Percentiles rank a stretch among this genome's conserved stretches.
Evolutionary conservation across 2,329 filamentous ascomycete species (phyloP).

Genomic region (Salinomyces thailandicus): DNA sequence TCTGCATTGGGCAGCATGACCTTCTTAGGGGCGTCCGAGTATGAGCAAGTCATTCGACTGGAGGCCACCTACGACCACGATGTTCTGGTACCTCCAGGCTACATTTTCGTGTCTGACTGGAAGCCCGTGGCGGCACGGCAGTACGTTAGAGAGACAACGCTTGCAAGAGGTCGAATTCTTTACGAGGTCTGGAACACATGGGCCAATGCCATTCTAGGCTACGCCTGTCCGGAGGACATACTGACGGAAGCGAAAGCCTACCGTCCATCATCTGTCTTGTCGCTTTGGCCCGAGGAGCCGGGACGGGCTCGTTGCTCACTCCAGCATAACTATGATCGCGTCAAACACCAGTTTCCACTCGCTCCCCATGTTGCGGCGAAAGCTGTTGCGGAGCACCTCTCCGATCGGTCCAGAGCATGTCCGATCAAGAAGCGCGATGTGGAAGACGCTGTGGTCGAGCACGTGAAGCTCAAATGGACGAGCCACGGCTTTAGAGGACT

Average conservation of each 20-base stretch:
- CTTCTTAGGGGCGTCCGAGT: too few relatives aligned
- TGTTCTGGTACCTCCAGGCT: neutral
- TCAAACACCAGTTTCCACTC: constrained; percentile 1
- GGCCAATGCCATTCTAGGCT: neutral
- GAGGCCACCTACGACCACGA: neutral
- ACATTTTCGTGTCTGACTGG: constrained; percentile 1
- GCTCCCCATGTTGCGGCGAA: neutral
- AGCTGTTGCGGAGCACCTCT: neutral
- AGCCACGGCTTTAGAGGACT: neutral
- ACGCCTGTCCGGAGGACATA: neutral
- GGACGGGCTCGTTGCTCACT: neutral
- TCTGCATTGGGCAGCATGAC: too few relatives aligned
- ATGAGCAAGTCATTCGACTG: constrained; percentile 2
- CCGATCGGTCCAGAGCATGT: neutral
- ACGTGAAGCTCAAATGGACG: constrained; percentile 1
- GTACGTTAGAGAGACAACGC: constrained; percentile 3
- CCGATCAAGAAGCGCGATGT: neutral
- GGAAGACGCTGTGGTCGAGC: neutral
- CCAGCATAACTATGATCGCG: neutral
- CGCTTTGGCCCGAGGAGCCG: constrained; percentile 1
- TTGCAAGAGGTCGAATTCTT: constrained; percentile 1
- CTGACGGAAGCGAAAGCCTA: neutral
- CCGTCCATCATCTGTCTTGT: neutral
- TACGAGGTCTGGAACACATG: constrained; percentile 4
- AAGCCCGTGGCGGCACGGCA: constrained; percentile 1